Conservation (phyloP, 2,329 filamentous ascomycete genomes). For the Phaeomoniella chlamydospora region DNA sequence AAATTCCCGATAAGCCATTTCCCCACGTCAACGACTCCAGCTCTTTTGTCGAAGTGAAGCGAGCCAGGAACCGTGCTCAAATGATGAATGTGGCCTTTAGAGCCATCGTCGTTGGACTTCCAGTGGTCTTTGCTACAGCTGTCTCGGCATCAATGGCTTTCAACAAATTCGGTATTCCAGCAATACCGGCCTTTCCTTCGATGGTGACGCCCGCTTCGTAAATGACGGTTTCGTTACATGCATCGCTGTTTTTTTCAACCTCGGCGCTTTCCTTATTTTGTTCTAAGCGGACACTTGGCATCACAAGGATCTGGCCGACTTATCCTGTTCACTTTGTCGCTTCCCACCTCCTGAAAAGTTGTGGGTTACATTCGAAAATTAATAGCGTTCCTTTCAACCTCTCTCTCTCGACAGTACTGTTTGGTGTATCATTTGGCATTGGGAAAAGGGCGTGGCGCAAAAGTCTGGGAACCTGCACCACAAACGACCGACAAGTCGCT, state of each 20-base stretch:
- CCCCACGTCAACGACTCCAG: constrained; percentile 39
- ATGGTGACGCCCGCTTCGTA: constrained; percentile 4
- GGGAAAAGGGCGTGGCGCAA: too few relatives aligned
- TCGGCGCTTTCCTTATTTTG: neutral
- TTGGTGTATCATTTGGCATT: too few relatives aligned
- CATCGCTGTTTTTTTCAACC: neutral
- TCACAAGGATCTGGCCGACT: constrained; percentile 2
- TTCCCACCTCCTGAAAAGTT: neutral
- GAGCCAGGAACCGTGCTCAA: constrained; percentile 37
- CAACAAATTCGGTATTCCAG: constrained; percentile 19
- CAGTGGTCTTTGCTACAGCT: constrained; percentile 28
- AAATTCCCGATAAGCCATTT: constrained; percentile 34
- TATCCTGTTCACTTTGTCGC: constrained; percentile 3
- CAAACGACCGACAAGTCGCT: too few relatives aligned
- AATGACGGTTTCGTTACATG: neutral
- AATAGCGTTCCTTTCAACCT: too few relatives aligned
- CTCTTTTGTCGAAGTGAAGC: constrained; percentile 40
- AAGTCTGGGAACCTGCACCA: too few relatives aligned
- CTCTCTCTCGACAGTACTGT: too few relatives aligned
- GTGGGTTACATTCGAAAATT: neutral
- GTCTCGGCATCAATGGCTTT: constrained; percentile 23
- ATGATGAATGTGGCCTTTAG: constrained; percentile 40
- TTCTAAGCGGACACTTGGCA: neutral
- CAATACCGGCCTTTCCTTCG: constrained; percentile 3
- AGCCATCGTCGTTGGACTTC: constrained; percentile 33